Evolutionary conservation across 2,329 filamentous ascomycete genomes (phyloP).

Genomic region (Stachybotrys elegans): DNA sequence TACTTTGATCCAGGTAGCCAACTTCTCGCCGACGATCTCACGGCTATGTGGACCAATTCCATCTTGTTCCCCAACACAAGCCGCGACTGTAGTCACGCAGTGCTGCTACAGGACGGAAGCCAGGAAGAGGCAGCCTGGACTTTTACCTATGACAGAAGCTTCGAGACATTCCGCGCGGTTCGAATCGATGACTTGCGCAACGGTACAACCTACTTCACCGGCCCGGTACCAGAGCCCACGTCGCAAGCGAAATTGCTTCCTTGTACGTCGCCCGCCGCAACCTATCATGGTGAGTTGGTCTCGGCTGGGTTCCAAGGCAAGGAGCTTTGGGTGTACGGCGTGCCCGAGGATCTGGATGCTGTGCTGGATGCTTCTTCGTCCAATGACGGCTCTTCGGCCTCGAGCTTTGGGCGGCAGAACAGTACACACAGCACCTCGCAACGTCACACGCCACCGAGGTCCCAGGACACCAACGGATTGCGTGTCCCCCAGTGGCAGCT

Average conservation of each 20-base stretch:
- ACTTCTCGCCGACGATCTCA: conserved; percentile 61
- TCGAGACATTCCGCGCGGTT: conserved; percentile 74
- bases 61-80: conserved; percentile 81
- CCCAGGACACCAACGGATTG: conserved; percentile 21
- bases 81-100: conserved; percentile 71
- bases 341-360: conserved; percentile 68
- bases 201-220: conserved; percentile 75
- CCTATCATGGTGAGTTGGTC: conserved; percentile 65
- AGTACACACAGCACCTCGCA: conserved; percentile 22
- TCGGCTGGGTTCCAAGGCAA: conserved; percentile 68
- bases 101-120: conserved; percentile 57
- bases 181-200: conserved; percentile 70
- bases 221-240: conserved; percentile 50
- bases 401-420: conserved; percentile 23
- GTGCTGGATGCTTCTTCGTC: conserved; percentile 37
- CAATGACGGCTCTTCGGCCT: conserved; percentile 15
- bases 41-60: conserved; percentile 78
- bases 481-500: conserved; percentile 64
- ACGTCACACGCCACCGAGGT: conserved; percentile 24
- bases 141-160: conserved; percentile 71
- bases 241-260: conserved; percentile 59
- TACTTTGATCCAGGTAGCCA: conserved; percentile 70
- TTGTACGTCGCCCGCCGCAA: conserved; percentile 63
- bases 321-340: conserved; percentile 73
- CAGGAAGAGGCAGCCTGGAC: conserved; percentile 68